Evolutionary conservation across 148 eudicot species (phyloP).

Genomic region (Chenopodium quinoa): DNA sequence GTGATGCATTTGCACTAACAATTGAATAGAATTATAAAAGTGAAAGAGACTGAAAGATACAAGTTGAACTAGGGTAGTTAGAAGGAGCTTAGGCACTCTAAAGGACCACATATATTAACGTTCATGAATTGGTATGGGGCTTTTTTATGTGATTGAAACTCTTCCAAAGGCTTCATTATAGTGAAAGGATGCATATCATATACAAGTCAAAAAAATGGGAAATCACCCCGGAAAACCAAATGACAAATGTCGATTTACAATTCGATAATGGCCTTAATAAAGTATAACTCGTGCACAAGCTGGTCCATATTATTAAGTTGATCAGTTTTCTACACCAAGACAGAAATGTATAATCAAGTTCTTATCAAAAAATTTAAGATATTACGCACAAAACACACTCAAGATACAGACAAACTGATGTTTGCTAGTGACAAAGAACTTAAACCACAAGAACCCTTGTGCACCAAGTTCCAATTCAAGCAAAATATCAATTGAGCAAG

Average conservation of each 20-base stretch:
- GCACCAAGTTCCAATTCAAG: neutral
- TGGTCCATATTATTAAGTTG: neutral
- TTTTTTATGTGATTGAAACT: conserved; percentile 3
- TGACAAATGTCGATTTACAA: neutral
- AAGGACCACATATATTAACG: conserved; percentile 25
- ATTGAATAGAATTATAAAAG: neutral
- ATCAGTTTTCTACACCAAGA: neutral
- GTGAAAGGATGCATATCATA: neutral
- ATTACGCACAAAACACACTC: neutral
- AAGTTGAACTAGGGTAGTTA: conserved; percentile 15
- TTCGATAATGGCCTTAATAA: neutral
- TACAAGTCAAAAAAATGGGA: neutral
- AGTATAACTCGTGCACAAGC: neutral
- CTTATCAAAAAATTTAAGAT: neutral
- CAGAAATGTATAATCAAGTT: neutral
- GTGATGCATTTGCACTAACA: conserved; percentile 17
- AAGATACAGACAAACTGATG: neutral
- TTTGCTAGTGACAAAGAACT: neutral
- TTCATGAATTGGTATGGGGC: neutral
- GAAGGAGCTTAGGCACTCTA: neutral
- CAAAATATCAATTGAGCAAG: neutral
- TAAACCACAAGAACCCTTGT: neutral
- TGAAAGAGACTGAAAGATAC: conserved; percentile 26
- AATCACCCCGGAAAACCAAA: neutral
- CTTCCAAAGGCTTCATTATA: neutral